Evolutionary conservation across 495 filamentous ascomycete genomes (phyloP).

Genomic region (Eremomyces bilateralis): DNA sequence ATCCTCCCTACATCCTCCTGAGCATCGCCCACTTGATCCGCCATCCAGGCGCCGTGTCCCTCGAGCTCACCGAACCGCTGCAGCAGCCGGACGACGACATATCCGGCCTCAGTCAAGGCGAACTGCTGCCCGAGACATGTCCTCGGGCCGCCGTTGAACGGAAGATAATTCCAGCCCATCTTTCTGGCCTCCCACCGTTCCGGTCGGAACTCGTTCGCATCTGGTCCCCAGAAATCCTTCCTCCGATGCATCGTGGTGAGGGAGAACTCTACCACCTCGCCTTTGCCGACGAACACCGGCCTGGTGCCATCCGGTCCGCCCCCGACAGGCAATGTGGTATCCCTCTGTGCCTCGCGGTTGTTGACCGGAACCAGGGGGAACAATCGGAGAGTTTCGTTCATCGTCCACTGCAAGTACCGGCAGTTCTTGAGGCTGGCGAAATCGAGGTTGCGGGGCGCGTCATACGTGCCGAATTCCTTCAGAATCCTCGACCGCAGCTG

Average conservation of each 20-base stretch:
- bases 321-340: slow-evolving; percentile 28
- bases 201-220: slow-evolving; percentile 8
- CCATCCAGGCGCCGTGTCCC: too few species aligned
- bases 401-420: slow-evolving; percentile 10
- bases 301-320: slow-evolving; percentile 26
- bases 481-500: slow-evolving; percentile 8
- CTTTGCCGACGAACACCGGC: slow-evolving; percentile 26
- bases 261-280: slow-evolving; percentile 5
- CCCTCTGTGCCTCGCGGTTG: slow-evolving; percentile 25
- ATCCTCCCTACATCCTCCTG: too few species aligned
- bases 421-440: slow-evolving; percentile 12
- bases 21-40: too few species aligned
- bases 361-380: slow-evolving; percentile 39
- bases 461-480: slow-evolving; percentile 6
- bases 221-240: slow-evolving; percentile 2
- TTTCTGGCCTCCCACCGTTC: slow-evolving; percentile 9
- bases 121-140: slow-evolving; percentile 28
- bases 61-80: slow-evolving; percentile 30
- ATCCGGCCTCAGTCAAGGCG: slow-evolving; percentile 65
- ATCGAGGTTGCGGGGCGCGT: slow-evolving; percentile 6
- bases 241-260: slow-evolving; percentile 7
- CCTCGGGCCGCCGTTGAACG: slow-evolving; percentile 18
- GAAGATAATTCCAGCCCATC: slow-evolving; percentile 16
- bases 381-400: slow-evolving; percentile 22
- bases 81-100: slow-evolving; percentile 47